Conservation (phyloP, 441 rosid species). For the Pelargonium citronellum region DNA sequence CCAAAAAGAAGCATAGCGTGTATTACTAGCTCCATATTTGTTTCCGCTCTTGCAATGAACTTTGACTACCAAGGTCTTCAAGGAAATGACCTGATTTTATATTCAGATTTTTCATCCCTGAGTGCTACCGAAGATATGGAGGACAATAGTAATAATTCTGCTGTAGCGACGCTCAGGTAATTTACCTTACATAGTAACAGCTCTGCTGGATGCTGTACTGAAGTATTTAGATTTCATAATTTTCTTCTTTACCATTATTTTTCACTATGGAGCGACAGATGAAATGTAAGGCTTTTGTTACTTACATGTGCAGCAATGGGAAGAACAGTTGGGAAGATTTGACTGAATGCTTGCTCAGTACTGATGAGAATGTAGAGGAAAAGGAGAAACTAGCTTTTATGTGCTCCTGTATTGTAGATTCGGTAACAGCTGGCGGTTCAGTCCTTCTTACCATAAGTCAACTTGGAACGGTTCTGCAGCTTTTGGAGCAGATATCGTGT, state of each 20-base stretch:
- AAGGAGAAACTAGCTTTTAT: slow-evolving; percentile 62
- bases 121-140: slow-evolving; percentile 32
- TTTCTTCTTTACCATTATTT: neutral
- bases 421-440: slow-evolving; percentile 73
- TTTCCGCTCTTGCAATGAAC: slow-evolving; percentile 48
- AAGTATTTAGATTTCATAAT: neutral
- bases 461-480: slow-evolving; percentile 52
- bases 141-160: slow-evolving; percentile 20
- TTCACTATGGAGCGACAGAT: slow-evolving; percentile 17
- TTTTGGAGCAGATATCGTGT: slow-evolving; percentile 52
- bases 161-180: slow-evolving; percentile 43
- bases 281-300: slow-evolving; percentile 10
- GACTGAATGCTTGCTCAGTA: slow-evolving; percentile 33
- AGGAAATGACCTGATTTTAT: slow-evolving; percentile 51
- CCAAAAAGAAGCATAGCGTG: slow-evolving; percentile 48
- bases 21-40: slow-evolving; percentile 52
- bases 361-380: slow-evolving; percentile 51
- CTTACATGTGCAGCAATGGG: slow-evolving; percentile 25
- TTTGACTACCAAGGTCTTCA: slow-evolving; percentile 49
- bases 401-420: slow-evolving; percentile 52
- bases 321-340: slow-evolving; percentile 28
- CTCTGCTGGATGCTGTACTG: neutral
- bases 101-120: slow-evolving; percentile 50
- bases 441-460: slow-evolving; percentile 52
- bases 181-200: neutral